Percentiles rank a stretch among this genome's conserved stretches.
phyloP scores from a whole-genome alignment of 2,329 filamentous ascomycete species.

The Fusarium decemcellulare region DNA sequence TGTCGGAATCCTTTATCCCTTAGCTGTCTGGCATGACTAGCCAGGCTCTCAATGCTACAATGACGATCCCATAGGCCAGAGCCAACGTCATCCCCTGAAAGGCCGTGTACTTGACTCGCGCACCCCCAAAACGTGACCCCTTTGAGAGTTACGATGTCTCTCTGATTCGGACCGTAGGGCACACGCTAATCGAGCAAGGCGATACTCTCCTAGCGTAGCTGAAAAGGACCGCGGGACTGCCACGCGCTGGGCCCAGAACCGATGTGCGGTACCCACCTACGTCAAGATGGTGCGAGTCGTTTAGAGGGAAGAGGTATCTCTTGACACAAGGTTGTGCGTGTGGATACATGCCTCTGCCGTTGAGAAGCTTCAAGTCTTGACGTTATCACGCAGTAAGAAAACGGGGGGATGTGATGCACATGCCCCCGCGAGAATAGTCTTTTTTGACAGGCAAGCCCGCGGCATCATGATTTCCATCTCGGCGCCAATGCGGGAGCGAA shows the following conservation, averaged over 20 bases:
- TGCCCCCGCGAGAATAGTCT: not conserved
- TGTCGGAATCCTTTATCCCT: not conserved
- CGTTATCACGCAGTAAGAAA: constrained; percentile 13
- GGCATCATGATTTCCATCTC: constrained; percentile 23
- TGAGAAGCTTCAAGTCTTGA: constrained; percentile 4
- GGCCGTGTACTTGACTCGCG: constrained; percentile 25
- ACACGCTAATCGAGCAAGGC: not conserved
- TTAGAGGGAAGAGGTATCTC: constrained; percentile 14
- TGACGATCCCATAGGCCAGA: constrained; percentile 21
- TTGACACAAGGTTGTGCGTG: not conserved
- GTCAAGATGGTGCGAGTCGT: constrained; percentile 22
- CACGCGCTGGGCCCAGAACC: constrained; percentile 31
- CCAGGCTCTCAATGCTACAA: not conserved
- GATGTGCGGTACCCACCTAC: constrained; percentile 19
- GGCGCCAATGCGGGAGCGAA: constrained; percentile 36
- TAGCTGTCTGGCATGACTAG: constrained; percentile 25
- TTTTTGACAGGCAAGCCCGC: constrained; percentile 26
- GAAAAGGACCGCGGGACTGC: constrained; percentile 10
- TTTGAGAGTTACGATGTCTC: not conserved
- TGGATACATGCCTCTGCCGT: not conserved
- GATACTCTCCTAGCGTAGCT: constrained; percentile 15
- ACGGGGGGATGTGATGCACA: not conserved
- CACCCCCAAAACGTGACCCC: not conserved
- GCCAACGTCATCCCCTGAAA: not conserved
- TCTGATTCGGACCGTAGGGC: not conserved